phyloP scores from a whole-genome alignment of 192 early-diverging fungal genomes.

The Phycomyces blakesleeanus region DNA sequence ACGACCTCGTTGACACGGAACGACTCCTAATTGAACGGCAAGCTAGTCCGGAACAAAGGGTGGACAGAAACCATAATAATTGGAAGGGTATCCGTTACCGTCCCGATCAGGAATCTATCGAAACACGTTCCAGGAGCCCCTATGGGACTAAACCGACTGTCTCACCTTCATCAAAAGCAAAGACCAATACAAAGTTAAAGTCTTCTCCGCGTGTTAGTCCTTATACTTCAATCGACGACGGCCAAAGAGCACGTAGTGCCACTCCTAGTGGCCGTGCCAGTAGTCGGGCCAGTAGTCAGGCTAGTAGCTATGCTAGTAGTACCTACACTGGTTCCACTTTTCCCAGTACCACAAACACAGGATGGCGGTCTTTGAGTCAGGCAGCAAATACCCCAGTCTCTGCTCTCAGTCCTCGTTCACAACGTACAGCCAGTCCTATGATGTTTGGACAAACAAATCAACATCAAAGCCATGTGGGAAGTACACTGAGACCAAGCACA shows the following conservation, averaged over 20 bases:
- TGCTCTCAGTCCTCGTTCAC: not conserved
- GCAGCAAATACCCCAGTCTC: no score
- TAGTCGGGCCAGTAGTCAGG: not conserved
- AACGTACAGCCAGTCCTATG: slow-evolving; percentile 19
- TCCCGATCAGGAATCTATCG: slow-evolving; percentile 5
- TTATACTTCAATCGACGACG: not conserved
- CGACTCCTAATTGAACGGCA: slow-evolving; percentile 1
- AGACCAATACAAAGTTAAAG: not conserved
- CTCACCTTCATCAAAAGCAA: no score
- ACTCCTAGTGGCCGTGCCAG: slow-evolving; percentile 4
- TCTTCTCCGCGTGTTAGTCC: not conserved
- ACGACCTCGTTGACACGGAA: slow-evolving; percentile 27
- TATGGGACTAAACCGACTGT: not conserved
- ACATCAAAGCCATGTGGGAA: not conserved
- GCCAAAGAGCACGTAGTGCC: slow-evolving; percentile 6
- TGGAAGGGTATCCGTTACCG: slow-evolving; percentile 21
- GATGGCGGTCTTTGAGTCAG: no score
- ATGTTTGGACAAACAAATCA: not conserved
- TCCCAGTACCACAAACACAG: no score
- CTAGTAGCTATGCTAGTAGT: not conserved
- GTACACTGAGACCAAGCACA: slow-evolving; percentile 12
- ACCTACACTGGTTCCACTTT: no score
- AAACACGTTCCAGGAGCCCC: slow-evolving; percentile 8
- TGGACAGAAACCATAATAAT: slow-evolving; percentile 3
- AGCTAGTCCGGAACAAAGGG: slow-evolving; percentile 8